Base-by-base conservation (phyloP, 495 filamentous ascomycete species). In the Aeminium ludgeri region DNA sequence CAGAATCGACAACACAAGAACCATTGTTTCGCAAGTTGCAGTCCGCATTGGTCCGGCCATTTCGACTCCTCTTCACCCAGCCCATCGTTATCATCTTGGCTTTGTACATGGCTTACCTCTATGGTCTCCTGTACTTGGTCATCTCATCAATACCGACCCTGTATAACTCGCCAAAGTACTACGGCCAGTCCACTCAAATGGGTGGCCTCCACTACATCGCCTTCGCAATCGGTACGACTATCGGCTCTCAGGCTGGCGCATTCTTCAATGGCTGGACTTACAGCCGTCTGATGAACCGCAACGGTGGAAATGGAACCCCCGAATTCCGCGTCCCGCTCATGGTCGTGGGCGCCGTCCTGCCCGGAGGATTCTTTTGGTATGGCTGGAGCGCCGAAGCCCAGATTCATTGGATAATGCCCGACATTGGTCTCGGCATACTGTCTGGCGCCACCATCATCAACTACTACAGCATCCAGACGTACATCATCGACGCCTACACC, bases 281-380 rank as follows among this genome's bases (percentile, higher is more conserved):
- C 60, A 61, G 58, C 20, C 51, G 50, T 10, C 64, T 84, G 5
- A 79, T 76, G 57, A 51, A 53, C n/a, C 61, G 61, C 17, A 73
- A 79, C 52, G 66, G 67, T 45, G 63, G 61, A 30, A 53, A 65
- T n/a, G 74, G 72, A 0, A 52, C 48, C 1, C 80, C 81, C 0
- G 80, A 86, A 52, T 82, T 75, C 55, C 68, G 81, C 11, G 61
- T 78, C 0, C 79, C 76, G 0, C 59, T 80, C 10, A 72, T 79
- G 56, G 50, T 64, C 15, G 59, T 72, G 10, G 69, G 70, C 1
- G 63, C 69, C 1, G 19, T 81, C 2, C 43, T 74, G 6, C 78
- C 80, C 0, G 43, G 62, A 3, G 80, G 81, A 0, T 54, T 86
- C 3, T 72, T 86, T 44, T 67, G 74, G 48, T 86, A 84, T 57